Conservation (phyloP, 176 grass and related monocot species). For the Oryza meridionalis region DNA sequence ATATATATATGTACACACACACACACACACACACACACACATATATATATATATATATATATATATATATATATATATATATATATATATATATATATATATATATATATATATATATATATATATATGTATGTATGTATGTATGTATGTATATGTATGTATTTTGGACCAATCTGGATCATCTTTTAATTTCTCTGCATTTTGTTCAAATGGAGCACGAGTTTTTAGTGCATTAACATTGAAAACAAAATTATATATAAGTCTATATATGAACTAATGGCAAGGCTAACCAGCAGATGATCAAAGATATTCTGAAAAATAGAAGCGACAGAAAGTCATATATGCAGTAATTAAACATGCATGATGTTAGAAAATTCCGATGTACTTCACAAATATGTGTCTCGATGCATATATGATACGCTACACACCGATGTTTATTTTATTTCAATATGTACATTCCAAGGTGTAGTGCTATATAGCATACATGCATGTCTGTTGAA, state of each 20-base stretch:
- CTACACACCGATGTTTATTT: constrained; percentile 5
- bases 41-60: too few relatives aligned
- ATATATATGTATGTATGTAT: too few relatives aligned
- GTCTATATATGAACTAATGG: too few relatives aligned
- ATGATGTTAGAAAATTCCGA: background rate
- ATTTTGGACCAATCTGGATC: background rate
- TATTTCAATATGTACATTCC: background rate
- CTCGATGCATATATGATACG: constrained; percentile 5
- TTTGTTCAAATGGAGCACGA: background rate
- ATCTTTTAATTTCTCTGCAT: too few relatives aligned
- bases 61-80: too few relatives aligned
- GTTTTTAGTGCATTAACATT: background rate
- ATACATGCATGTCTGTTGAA: constrained; percentile 8
- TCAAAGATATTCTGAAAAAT: background rate
- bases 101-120: too few relatives aligned
- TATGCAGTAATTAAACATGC: background rate
- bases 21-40: too few relatives aligned
- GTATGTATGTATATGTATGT: too few relatives aligned
- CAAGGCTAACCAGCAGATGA: background rate
- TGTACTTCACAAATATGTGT: background rate
- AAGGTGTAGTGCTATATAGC: background rate
- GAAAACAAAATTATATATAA: too few relatives aligned
- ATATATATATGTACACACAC: too few relatives aligned
- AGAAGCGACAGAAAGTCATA: background rate
- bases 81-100: too few relatives aligned